Percentiles rank a stretch among this genome's conserved stretches.
Evolutionary conservation across 2,329 filamentous ascomycete species (phyloP).

Genomic region (Xylaria hypoxylon): DNA sequence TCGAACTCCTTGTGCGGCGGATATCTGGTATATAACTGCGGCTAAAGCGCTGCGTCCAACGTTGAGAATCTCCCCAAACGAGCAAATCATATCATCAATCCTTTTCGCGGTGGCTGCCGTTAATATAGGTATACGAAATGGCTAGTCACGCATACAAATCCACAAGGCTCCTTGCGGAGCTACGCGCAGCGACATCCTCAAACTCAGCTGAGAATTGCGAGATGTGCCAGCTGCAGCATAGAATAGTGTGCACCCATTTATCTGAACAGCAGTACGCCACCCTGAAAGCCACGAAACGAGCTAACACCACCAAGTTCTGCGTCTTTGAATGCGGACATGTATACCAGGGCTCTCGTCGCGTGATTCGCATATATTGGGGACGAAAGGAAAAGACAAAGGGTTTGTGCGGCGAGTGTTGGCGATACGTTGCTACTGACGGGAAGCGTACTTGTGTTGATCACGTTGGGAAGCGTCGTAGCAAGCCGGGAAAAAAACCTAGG

Average conservation of each 20-base stretch:
- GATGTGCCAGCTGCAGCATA: constrained; percentile 12
- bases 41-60: background rate
- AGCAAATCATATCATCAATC: background rate
- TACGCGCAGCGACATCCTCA: constrained; percentile 11
- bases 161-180: background rate
- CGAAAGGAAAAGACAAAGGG: constrained; percentile 10
- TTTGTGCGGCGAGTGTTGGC: constrained; percentile 27
- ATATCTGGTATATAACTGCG: constrained; percentile 1
- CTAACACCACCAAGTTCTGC: background rate
- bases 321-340: constrained; percentile 32
- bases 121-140: constrained; percentile 10
- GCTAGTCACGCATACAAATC: background rate
- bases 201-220: constrained; percentile 11
- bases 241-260: constrained; percentile 12
- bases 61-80: no score
- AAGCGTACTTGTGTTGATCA: constrained; percentile 3
- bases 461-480: background rate
- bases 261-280: constrained; percentile 21
- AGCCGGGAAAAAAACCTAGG: background rate
- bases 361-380: background rate
- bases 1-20: no score
- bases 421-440: constrained; percentile 15
- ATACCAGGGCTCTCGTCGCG: background rate
- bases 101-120: no score
- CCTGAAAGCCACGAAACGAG: constrained; percentile 24